Evolutionary conservation across 2,329 filamentous ascomycete species (phyloP).

Genomic region (Venturia aucupariae): DNA sequence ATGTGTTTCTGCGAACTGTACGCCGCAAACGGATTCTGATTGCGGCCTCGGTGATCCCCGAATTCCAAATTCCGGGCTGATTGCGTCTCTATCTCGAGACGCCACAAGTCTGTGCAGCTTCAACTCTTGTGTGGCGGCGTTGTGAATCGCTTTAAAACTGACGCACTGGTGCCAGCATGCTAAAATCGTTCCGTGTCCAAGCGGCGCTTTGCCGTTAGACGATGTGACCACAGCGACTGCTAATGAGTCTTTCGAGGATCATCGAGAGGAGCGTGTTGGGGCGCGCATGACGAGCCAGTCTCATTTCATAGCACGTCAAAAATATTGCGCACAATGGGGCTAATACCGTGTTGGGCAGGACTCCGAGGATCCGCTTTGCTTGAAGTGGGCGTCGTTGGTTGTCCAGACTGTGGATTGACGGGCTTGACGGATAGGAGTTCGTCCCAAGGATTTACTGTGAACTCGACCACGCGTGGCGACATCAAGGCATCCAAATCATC

Average conservation of each 20-base stretch:
- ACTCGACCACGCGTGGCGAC: constrained; percentile 63
- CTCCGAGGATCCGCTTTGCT: constrained; percentile 58
- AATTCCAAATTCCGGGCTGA: no score
- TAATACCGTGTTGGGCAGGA: constrained; percentile 63
- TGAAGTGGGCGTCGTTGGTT: constrained; percentile 45
- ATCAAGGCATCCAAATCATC: constrained; percentile 47
- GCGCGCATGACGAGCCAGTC: not conserved
- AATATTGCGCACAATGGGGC: constrained; percentile 68
- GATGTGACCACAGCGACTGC: not conserved
- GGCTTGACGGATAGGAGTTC: constrained; percentile 22
- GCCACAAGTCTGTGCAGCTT: not conserved
- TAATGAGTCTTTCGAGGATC: not conserved
- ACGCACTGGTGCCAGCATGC: not conserved
- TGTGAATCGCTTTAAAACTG: not conserved
- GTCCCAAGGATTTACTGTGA: constrained; percentile 57
- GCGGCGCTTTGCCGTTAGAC: not conserved
- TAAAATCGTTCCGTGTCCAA: not conserved
- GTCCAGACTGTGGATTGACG: constrained; percentile 21
- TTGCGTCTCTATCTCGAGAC: not conserved
- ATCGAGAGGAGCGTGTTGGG: not conserved
- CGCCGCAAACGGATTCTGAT: not conserved
- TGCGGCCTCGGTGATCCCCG: not conserved
- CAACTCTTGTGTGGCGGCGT: not conserved
- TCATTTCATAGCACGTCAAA: constrained; percentile 60
- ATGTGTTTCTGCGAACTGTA: not conserved